phyloP scores from a whole-genome alignment of 495 filamentous ascomycete genomes.

The Xylaria venustula region DNA sequence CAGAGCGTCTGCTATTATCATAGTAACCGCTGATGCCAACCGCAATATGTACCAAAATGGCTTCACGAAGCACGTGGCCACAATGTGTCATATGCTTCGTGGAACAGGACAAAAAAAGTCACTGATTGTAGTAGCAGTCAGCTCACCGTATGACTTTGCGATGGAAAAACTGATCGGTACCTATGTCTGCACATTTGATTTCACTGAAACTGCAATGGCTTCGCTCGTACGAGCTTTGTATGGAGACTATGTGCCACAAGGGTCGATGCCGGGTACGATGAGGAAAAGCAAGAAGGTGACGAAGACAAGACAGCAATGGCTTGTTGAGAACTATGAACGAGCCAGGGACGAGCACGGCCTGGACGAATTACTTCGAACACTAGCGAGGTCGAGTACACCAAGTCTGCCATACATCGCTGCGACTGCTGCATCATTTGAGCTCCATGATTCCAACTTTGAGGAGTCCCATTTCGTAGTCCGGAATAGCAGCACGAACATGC shows the following conservation, averaged over 20 bases:
- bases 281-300: constrained; percentile 78
- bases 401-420: constrained; percentile 62
- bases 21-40: constrained; percentile 87
- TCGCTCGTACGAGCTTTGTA: constrained; percentile 79
- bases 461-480: constrained; percentile 88
- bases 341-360: constrained; percentile 71
- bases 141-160: constrained; percentile 93
- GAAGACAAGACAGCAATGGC: constrained; percentile 82
- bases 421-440: constrained; percentile 71
- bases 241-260: constrained; percentile 70
- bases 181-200: constrained; percentile 91
- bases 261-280: constrained; percentile 74
- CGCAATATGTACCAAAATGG: constrained; percentile 86
- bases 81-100: constrained; percentile 71
- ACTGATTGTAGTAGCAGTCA: constrained; percentile 82
- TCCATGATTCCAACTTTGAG: constrained; percentile 64
- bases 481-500: constrained; percentile 80
- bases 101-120: constrained; percentile 63
- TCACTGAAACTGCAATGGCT: constrained; percentile 83
- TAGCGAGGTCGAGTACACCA: constrained; percentile 57
- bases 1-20: constrained; percentile 77
- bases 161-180: constrained; percentile 83
- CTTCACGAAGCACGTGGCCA: constrained; percentile 90
- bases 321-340: constrained; percentile 80
- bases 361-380: constrained; percentile 61